phyloP scores from a whole-genome alignment of 805 yeast species.

The Kodamaea jinghongensis region DNA sequence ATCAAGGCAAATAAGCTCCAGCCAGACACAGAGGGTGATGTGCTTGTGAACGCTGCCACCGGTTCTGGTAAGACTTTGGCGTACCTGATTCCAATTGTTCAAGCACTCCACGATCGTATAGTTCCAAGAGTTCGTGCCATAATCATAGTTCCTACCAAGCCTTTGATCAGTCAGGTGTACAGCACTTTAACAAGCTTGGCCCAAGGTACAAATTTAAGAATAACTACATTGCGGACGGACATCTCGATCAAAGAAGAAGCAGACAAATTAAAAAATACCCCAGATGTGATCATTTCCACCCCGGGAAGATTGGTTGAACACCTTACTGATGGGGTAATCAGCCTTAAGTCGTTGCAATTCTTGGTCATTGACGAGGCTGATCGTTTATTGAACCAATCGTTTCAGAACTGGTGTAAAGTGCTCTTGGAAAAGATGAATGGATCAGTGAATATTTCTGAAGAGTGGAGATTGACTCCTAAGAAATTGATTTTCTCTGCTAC shows the following conservation, averaged over 20 bases:
- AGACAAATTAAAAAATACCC: constrained; percentile 46
- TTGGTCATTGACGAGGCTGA: constrained; percentile 83
- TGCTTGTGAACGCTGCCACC: constrained; percentile 88
- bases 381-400: constrained; percentile 77
- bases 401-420: constrained; percentile 85
- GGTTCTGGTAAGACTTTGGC: constrained; percentile 97
- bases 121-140: constrained; percentile 77
- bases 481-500: constrained; percentile 89
- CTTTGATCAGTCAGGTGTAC: constrained; percentile 79
- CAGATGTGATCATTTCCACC: constrained; percentile 69
- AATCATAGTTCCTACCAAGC: constrained; percentile 85
- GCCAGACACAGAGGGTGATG: constrained; percentile 66
- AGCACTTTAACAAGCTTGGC: constrained; percentile 57
- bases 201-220: constrained; percentile 64
- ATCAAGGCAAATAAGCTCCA: constrained; percentile 35
- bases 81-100: constrained; percentile 79
- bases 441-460: constrained; percentile 22
- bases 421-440: constrained; percentile 41
- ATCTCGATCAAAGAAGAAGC: constrained; percentile 61
- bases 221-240: constrained; percentile 58
- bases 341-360: constrained; percentile 53
- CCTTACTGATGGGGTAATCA: constrained; percentile 41
- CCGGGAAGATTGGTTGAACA: constrained; percentile 88
- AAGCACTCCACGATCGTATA: constrained; percentile 56
- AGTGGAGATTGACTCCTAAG: constrained; percentile 43